Base-by-base conservation (phyloP, 805 yeast genomes). In the Ascoidea rubescens region DNA sequence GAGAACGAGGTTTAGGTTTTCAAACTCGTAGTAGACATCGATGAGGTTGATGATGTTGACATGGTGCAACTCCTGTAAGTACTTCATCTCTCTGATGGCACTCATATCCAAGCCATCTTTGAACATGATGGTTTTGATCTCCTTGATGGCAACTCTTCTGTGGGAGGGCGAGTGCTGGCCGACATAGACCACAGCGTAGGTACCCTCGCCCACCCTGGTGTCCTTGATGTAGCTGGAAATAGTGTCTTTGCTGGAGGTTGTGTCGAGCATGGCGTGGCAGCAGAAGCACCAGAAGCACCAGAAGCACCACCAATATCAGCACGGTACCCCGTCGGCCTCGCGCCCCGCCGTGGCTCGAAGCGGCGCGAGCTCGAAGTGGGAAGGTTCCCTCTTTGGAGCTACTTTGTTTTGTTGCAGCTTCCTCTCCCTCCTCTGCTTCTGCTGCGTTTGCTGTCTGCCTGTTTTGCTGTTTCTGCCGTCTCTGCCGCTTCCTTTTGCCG, bases 71-170 rank as follows among this genome's bases (percentile, higher is more conserved):
- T 90, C 97, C 61, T 87, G 95, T 21, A 89, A 68, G 60, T 85
- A 88, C 61, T 89, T 90, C 56, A 89, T 88, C 64, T 90, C 97
- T 57, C 97, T 66, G n/a, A 89, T 78, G 45, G 99, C 99, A 31
- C 96, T 85, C 96, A 93, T 91, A 67, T 93, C 99, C 51, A 93
- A 69, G 0, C 99, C 99, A 68, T 93, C 98, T 64, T 89, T 88
- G 71, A 90, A 90, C 54, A 85, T 82, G 1, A 95, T 95, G 0
- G 95, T 84, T 62, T 93, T 93, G 73, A 93, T 93, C 71, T 89
- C 96, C 63, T 93, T 93, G 55, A 95, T 83, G 57, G 99, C 99
- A 42, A 93, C 83, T 50, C 74, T 72, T 51, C 90, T 67, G 49
- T 67, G 65, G 32, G 79, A 74, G 49, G 68, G 71, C 10, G 71